Evolutionary conservation across 192 early-diverging fungal species (phyloP), one percentile per base, ranked within the genome.

Genomic region (Borealophlyctis nickersoniae): DNA sequence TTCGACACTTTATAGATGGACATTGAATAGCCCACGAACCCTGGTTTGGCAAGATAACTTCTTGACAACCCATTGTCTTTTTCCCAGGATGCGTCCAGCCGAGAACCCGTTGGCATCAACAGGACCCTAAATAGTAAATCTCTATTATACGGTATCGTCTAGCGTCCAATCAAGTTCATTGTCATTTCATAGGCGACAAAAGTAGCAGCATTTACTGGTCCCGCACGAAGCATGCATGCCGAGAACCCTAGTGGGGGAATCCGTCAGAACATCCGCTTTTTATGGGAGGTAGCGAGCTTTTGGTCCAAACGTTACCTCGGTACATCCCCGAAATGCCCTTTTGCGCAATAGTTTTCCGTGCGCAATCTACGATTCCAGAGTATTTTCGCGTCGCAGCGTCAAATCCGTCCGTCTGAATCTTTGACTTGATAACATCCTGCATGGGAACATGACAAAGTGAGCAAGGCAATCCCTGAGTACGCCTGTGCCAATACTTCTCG

Each of bases 331-430:
- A 78, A 26, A 88, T 33, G 0, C 96, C 94, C 65, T 98, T 91
- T 35, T 77, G 72, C n/a, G 77, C 79, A 54, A 92, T 69, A 3
- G 85, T 90, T 75, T 94, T 86, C 27, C 78, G 79, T 26, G 85
- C 85, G 70, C 93, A 96, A 70, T 98, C 94, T 19, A 91, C 13
- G 2, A 84, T 73, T 19, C 87, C 84, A 33, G 57, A 78, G 73
- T 94, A 98, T 64, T 86, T 81, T 60, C 85, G 82, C 11, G 79
- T 79, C 3, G 58, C 60, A 0, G 73, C 65, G 19, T 82, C 76
- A 72, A 98, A 92, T 1, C 81, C 85, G 70, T 98, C 94, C 2
- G 92, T 95, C 74, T 98, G 96, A 31, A 98, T 70, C 75, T 93
- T 93, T 73, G 89, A 91, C 76, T 98, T 98, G 74, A 98, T 84